Evolutionary conservation across 1,284 basidiomycete genomes (phyloP), one percentile per base, ranked within the genome.

Genomic region (Pseudozyma sp.): DNA sequence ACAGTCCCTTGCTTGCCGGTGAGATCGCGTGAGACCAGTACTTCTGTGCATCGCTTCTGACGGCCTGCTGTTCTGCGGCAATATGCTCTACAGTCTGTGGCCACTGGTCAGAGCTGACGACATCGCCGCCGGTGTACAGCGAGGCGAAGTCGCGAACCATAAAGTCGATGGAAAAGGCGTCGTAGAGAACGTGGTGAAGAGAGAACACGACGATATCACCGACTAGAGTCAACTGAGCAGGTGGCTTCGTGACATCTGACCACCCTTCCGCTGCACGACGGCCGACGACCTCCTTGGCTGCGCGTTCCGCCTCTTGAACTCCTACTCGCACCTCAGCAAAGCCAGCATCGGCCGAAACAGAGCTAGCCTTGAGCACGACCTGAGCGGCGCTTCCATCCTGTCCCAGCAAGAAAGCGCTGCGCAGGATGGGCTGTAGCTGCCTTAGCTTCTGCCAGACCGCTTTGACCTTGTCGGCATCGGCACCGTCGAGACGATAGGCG

Each of bases 121-220:
- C 17, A 24, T 31, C 34, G 1, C 49, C 59, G 1, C 67, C 67
- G 24, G 34, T 19, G 63, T 79, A 79, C 13, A 81, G 30, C 19
- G 55, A 31, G 0, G 24, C 59, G 24, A 81, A 68, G 52, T 83
- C 81, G n/a, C 55, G 44, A 16, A 77, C 54, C 9, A 83, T 46
- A 55, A 81, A 49, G 17, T 71, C 69, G 54, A 83, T 68, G 31
- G 79, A 77, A 50, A 69, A 75, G 7, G 79, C 78, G 44, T 83
- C 82, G 61, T 83, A 84, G 19, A 84, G 71, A 9, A 75, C 65
- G 30, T 84, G 82, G 58, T 79, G 72, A 14, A 84, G 59, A 35
- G 72, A 74, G 24, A 83, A 69, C 17, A 84, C 57, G 4, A 82
- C 34, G 16, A 62, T 50, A 17, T 71, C 64, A 1, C 61, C 58